Conservation (phyloP, 805 yeast species). For the Hanseniaspora nectarophila region DNA sequence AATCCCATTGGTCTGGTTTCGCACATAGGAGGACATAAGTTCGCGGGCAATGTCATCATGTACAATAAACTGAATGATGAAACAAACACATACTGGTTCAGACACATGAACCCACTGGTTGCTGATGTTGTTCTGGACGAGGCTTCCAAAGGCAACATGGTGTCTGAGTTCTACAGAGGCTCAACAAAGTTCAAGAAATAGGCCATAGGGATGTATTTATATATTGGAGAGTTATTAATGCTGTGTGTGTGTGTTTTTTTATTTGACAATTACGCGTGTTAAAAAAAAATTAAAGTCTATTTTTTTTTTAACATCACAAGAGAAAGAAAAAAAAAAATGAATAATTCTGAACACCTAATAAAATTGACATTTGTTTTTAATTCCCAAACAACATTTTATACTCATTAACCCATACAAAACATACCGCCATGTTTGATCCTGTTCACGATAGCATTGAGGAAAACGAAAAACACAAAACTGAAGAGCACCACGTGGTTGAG, state of each 20-base stretch:
- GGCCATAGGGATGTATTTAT: too few relatives aligned
- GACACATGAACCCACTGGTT: slow-evolving; percentile 52
- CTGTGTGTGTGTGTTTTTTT: too few relatives aligned
- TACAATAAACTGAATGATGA: slow-evolving; percentile 28
- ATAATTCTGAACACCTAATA: too few relatives aligned
- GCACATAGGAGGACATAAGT: slow-evolving; percentile 77
- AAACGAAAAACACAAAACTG: not conserved
- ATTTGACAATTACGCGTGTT: too few relatives aligned
- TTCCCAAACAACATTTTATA: too few relatives aligned
- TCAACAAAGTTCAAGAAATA: not conserved
- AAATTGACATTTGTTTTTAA: too few relatives aligned
- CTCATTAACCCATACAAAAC: too few relatives aligned
- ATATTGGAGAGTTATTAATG: too few relatives aligned
- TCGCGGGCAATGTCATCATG: slow-evolving; percentile 67
- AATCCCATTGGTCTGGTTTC: slow-evolving; percentile 46
- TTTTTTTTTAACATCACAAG: too few relatives aligned
- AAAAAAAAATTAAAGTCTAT: too few relatives aligned
- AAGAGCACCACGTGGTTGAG: not conserved
- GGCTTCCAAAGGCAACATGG: slow-evolving; percentile 37
- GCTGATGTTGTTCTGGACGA: slow-evolving; percentile 61
- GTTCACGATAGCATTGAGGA: slow-evolving; percentile 7
- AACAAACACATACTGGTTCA: slow-evolving; percentile 53
- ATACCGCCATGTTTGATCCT: slow-evolving; percentile 12
- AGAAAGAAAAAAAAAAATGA: too few relatives aligned
- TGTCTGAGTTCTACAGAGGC: slow-evolving; percentile 50